Evolutionary conservation across 495 filamentous ascomycete species (phyloP).

Genomic region (Hypoxylon perforatum): DNA sequence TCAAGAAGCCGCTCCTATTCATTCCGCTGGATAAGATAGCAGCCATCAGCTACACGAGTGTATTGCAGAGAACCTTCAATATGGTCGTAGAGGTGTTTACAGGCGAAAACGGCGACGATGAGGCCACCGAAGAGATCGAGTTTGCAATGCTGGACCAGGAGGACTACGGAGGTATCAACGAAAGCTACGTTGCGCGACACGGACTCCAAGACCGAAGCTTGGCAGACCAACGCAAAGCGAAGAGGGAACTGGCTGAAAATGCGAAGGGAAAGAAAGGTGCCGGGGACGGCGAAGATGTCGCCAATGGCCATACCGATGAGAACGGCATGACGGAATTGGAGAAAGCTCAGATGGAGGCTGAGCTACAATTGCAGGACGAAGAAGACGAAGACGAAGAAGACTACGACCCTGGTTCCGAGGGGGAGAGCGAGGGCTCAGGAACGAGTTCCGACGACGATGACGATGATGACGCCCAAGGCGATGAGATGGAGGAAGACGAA

Average conservation of each 20-base stretch:
- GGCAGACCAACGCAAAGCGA: conserved; percentile 87
- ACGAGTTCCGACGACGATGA: conserved; percentile 64
- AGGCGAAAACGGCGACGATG: conserved; percentile 50
- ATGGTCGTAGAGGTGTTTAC: conserved; percentile 75
- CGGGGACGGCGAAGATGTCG: conserved; percentile 68
- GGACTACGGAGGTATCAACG: conserved; percentile 84
- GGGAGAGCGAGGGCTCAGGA: conserved; percentile 76
- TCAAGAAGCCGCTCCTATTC: conserved; percentile 94
- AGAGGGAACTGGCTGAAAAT: conserved; percentile 64
- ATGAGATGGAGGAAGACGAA: conserved; percentile 58
- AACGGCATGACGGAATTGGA: conserved; percentile 72
- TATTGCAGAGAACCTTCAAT: conserved; percentile 94
- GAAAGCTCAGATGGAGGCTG: conserved; percentile 62
- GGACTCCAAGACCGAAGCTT: conserved; percentile 90
- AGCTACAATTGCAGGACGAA: conserved; percentile 66
- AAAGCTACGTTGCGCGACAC: conserved; percentile 78
- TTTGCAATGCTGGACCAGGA: conserved; percentile 90
- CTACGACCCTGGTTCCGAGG: conserved; percentile 83
- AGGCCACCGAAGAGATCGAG: conserved; percentile 75
- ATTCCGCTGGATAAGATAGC: conserved; percentile 82
- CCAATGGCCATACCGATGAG: conserved; percentile 64
- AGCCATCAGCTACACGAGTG: conserved; percentile 86
- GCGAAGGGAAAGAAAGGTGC: conserved; percentile 66
- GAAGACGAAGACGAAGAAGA: conserved; percentile 93
- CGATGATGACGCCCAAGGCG: conserved; percentile 62